Conservation (phyloP, 768 basidiomycete species). For the Pulveroboletus sp. region DNA sequence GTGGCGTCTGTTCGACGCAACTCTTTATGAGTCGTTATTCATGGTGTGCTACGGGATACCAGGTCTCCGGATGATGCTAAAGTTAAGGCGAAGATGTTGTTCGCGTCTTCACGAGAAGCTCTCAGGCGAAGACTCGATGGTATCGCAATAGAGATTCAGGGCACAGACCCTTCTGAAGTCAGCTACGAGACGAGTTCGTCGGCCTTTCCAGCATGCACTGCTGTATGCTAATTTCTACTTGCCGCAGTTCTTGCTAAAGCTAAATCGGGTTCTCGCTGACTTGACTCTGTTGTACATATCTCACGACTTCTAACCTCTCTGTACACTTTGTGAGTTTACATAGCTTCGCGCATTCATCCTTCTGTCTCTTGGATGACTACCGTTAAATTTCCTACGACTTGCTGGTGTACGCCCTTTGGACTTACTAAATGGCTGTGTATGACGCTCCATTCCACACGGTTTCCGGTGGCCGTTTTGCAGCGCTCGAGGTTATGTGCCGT, state of each 20-base stretch:
- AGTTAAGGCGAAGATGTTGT: conserved; percentile 91
- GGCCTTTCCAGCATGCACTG: background rate
- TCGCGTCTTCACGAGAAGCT: conserved; percentile 85
- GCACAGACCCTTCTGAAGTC: conserved; percentile 71
- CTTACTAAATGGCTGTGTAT: conserved; percentile 7
- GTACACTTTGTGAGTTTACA: conserved; percentile 15
- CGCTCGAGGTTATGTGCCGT: background rate
- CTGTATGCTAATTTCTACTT: conserved; percentile 3
- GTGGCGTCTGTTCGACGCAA: conserved; percentile 28
- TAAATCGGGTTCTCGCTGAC: conserved; percentile 11
- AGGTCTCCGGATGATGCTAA: conserved; percentile 87
- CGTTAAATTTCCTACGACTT: background rate
- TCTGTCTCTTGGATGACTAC: background rate
- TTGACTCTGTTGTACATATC: conserved; percentile 5
- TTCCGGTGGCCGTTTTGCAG: background rate
- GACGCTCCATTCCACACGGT: background rate
- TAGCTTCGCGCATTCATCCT: conserved; percentile 1
- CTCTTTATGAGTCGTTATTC: background rate
- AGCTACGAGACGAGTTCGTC: conserved; percentile 61
- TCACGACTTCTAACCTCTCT: background rate
- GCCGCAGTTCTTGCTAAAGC: conserved; percentile 18
- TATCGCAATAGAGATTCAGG: conserved; percentile 80
- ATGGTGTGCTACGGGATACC: background rate
- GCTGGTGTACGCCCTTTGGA: conserved; percentile 3
- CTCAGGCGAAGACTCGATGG: conserved; percentile 74